Evolutionary conservation across 768 basidiomycete species (phyloP).

Genomic region (Galerina marginata): DNA sequence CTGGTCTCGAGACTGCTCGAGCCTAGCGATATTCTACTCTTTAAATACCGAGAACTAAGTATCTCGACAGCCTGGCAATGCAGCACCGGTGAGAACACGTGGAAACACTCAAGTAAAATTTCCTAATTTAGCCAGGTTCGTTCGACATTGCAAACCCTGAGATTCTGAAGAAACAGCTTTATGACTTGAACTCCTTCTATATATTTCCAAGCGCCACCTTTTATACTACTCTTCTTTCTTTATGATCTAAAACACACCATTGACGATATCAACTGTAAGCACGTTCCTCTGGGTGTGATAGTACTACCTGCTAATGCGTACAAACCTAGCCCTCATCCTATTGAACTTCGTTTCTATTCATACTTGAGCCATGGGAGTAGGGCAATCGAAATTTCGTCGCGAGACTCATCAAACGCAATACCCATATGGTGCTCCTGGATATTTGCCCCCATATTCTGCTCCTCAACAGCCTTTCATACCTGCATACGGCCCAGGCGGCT

Average conservation of each 20-base stretch:
- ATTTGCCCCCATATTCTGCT: slow-evolving; percentile 16
- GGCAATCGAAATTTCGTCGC: slow-evolving; percentile 21
- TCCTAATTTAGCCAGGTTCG: slow-evolving; percentile 9
- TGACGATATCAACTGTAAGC: not conserved
- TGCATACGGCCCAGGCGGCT: slow-evolving; percentile 9
- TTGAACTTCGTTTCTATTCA: not conserved
- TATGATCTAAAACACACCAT: not conserved
- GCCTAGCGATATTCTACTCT: no score
- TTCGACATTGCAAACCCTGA: not conserved
- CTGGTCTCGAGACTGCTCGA: no score
- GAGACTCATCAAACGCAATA: slow-evolving; percentile 21
- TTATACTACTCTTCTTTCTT: not conserved
- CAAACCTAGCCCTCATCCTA: not conserved
- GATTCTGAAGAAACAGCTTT: not conserved
- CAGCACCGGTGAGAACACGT: not conserved
- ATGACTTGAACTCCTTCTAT: slow-evolving; percentile 2
- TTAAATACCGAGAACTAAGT: no score
- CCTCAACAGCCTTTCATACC: slow-evolving; percentile 20
- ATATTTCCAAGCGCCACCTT: slow-evolving; percentile 3
- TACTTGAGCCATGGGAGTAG: slow-evolving; percentile 20
- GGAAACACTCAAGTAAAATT: slow-evolving; percentile 3
- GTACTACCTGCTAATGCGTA: not conserved
- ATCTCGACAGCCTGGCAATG: not conserved
- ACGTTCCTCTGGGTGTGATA: not conserved
- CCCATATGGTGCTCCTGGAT: slow-evolving; percentile 23